Evolutionary conservation across 2,329 filamentous ascomycete genomes (phyloP).

Genomic region (Zelopaecilomyces penicillatus): DNA sequence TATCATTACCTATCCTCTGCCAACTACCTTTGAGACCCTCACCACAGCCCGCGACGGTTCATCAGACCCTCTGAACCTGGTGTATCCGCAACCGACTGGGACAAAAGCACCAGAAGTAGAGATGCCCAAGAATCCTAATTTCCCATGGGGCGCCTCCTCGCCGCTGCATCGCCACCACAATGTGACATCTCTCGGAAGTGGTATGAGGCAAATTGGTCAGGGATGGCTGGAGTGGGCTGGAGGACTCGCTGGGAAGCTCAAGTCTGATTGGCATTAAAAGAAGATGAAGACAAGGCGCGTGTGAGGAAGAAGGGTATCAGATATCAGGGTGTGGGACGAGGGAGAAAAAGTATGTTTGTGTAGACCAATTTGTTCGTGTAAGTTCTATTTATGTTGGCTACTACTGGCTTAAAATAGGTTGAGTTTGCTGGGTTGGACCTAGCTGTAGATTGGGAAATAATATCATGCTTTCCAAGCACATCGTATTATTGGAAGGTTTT

Average conservation of each 20-base stretch:
- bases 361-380: too few species aligned
- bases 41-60: constrained; percentile 8
- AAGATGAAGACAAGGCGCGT: too few species aligned
- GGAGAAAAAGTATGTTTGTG: too few species aligned
- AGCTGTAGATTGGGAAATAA: too few species aligned
- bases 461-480: too few species aligned
- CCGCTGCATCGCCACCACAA: constrained; percentile 28
- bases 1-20: constrained; percentile 4
- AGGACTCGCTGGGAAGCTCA: background rate
- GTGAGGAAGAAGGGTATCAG: too few species aligned
- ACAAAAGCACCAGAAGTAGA: constrained; percentile 9
- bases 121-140: constrained; percentile 23
- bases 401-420: too few species aligned
- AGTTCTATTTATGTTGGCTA: too few species aligned
- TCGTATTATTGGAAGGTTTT: too few species aligned
- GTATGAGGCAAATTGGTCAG: constrained; percentile 9
- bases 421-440: too few species aligned
- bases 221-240: constrained; percentile 5
- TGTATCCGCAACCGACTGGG: constrained; percentile 14
- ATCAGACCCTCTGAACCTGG: constrained; percentile 1
- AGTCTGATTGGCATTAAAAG: too few species aligned
- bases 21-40: constrained; percentile 13
- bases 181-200: constrained; percentile 17
- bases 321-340: too few species aligned
- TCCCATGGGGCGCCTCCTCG: constrained; percentile 28